These are phyloP conservation scores for Backusella circina DNA, from an alignment of 192 early-diverging fungal species.

Conservation along the genomic window DNA sequence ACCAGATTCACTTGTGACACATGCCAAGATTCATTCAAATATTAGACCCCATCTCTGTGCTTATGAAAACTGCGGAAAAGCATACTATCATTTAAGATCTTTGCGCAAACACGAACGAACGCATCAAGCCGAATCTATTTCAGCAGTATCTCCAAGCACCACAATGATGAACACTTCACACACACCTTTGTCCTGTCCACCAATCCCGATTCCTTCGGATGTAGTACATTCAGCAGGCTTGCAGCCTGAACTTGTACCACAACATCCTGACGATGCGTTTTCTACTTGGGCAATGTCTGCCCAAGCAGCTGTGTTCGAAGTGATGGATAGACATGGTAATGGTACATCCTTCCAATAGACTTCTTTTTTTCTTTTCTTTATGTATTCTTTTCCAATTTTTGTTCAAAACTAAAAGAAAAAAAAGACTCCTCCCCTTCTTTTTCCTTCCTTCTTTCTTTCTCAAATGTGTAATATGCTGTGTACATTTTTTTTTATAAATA, in stretches of 20 bases:
- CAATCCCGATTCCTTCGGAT: neutral
- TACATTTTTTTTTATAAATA: too few relatives aligned
- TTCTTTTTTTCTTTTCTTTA: neutral
- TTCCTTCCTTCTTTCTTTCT: neutral
- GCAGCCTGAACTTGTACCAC: neutral
- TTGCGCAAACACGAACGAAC: slow-evolving; percentile 59
- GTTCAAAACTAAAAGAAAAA: neutral
- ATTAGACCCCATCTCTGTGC: slow-evolving; percentile 51
- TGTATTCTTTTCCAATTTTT: neutral
- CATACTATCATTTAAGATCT: slow-evolving; percentile 61
- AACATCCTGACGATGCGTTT: slow-evolving; percentile 1
- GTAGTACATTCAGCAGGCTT: slow-evolving; percentile 1
- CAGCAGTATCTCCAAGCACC: neutral
- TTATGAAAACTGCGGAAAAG: slow-evolving; percentile 33
- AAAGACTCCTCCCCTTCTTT: neutral
- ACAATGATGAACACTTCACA: neutral
- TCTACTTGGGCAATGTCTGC: neutral
- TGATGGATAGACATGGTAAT: slow-evolving; percentile 3
- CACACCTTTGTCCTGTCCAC: neutral
- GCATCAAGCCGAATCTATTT: slow-evolving; percentile 18
- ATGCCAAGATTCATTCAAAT: slow-evolving; percentile 61
- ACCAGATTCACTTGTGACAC: slow-evolving; percentile 69
- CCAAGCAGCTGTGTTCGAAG: neutral
- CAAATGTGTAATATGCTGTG: neutral
- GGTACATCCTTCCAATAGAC: neutral